Conservation (phyloP, 2,329 filamentous ascomycete species). For the Penicillium sp. region DNA sequence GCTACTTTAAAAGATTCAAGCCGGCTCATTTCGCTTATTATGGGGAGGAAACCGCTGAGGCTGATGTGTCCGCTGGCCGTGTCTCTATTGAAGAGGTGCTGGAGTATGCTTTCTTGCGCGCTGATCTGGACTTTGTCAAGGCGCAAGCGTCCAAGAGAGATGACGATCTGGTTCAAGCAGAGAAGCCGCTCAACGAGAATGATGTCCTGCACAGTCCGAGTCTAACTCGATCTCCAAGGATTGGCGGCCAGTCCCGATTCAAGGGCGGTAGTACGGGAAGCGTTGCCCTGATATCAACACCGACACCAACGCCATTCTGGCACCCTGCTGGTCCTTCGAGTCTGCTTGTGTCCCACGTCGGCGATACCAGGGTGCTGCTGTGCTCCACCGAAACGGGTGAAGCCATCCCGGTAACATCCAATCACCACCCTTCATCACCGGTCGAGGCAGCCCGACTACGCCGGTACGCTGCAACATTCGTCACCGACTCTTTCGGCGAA, state of each 20-base stretch:
- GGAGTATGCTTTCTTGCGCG: slow-evolving; percentile 86
- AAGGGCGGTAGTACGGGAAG: slow-evolving; percentile 91
- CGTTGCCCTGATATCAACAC: slow-evolving; percentile 83
- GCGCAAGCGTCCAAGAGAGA: slow-evolving; percentile 79
- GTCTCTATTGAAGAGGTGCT: slow-evolving; percentile 55
- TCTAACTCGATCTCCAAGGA: slow-evolving; percentile 43
- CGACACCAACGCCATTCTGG: slow-evolving; percentile 90
- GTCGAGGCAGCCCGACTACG: slow-evolving; percentile 76
- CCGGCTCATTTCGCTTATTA: slow-evolving; percentile 66
- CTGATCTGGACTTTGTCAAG: slow-evolving; percentile 88
- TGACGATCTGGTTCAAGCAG: slow-evolving; percentile 62
- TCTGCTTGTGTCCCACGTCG: slow-evolving; percentile 80
- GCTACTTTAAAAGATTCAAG: slow-evolving; percentile 87
- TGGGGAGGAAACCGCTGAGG: slow-evolving; percentile 16
- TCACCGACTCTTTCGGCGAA: slow-evolving; percentile 95
- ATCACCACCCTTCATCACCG: slow-evolving; percentile 88
- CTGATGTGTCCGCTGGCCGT: slow-evolving; percentile 26
- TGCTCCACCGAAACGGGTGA: slow-evolving; percentile 79
- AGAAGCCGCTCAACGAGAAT: slow-evolving; percentile 74
- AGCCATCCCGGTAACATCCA: slow-evolving; percentile 74
- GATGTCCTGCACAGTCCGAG: slow-evolving; percentile 69
- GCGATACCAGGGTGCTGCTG: slow-evolving; percentile 84
- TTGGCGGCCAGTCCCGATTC: slow-evolving; percentile 73
- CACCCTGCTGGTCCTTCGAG: slow-evolving; percentile 81
- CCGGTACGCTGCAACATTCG: slow-evolving; percentile 77